Base-by-base conservation (phyloP, 352 stramenopile species). In the Globisporangium viniferum region DNA sequence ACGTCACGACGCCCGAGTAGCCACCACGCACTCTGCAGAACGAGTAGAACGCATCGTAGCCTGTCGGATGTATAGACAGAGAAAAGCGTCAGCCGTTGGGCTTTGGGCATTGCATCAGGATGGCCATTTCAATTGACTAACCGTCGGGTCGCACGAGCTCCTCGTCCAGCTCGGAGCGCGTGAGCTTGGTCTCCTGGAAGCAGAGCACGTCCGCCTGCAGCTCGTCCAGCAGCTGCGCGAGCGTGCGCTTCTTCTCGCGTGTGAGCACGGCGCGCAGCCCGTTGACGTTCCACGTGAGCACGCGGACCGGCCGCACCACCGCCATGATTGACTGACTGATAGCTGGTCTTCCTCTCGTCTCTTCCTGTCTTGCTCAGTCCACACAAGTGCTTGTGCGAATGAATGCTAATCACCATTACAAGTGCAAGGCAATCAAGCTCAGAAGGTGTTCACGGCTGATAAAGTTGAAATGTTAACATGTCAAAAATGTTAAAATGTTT, bases 241-340 rank as follows among this genome's bases (percentile, higher is more conserved):
- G 57, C 59, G 54, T 85, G 18, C 44, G 44, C 64, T 79, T 76
- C 51, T 81, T 77, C 24, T 86, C 70, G 12, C 86, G 80, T 68
- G 88, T 80, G 59, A 95, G 72, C 51, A 91, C 80, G 3, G 88
- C 86, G 63, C 86, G 84, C 71, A 95, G 75, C 24, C 88, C 88
- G 72, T 95, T 95, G 62, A 95, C 76, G 71, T 95, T 95, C 88
- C 88, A 95, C n/a, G 85, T 92, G 74, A 93, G 56, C 64, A 94
- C 66, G 58, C 77, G 79, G 44, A 90, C 59, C 46, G 54, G 36
- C n/a, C 67, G 72, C 48, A 67, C 55, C 61, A 71, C 69, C 24
- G 15, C 5, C 35, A n/a, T 24, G 15, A 59, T 15, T 24, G 15
- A 24, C 24, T 24, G 24, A n/a, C 6, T 31, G 39, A 2, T 48